A percentile compares a stretch with the other conserved stretches of the same genome.
Conservation (phyloP, 1,284 basidiomycete species). For the Agaricales sp. region DNA sequence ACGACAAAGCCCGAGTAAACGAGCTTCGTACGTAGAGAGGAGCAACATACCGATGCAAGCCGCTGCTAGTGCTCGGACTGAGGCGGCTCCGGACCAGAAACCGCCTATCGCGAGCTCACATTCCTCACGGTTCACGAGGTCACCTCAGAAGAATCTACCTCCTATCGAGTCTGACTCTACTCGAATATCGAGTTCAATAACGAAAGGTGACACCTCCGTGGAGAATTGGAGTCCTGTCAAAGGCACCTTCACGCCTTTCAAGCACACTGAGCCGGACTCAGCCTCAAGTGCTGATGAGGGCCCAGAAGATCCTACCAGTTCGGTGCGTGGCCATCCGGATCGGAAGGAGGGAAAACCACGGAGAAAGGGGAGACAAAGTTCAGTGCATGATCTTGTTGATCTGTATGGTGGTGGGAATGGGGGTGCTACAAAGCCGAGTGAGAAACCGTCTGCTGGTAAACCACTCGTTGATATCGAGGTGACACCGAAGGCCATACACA, state of each 20-base stretch:
- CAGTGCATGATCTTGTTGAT: slow-evolving; percentile 71
- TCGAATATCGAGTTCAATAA: neutral
- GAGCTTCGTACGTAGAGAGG: slow-evolving; percentile 52
- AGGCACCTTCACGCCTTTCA: slow-evolving; percentile 10
- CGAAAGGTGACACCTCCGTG: slow-evolving; percentile 9
- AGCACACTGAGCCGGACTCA: slow-evolving; percentile 22
- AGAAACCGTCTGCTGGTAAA: slow-evolving; percentile 17
- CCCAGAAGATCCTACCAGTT: slow-evolving; percentile 43
- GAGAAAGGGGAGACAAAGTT: slow-evolving; percentile 54
- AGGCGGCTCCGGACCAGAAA: slow-evolving; percentile 11
- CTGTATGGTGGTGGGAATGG: slow-evolving; percentile 48
- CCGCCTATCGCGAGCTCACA: neutral
- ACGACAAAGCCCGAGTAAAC: slow-evolving; percentile 60
- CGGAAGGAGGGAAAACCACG: slow-evolving; percentile 19
- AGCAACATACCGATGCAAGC: slow-evolving; percentile 38
- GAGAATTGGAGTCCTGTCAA: slow-evolving; percentile 9
- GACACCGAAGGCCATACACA: neutral
- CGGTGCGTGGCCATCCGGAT: slow-evolving; percentile 16
- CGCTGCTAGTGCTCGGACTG: slow-evolving; percentile 33
- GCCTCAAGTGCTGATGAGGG: slow-evolving; percentile 52
- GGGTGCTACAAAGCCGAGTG: slow-evolving; percentile 25
- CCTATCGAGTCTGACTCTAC: neutral
- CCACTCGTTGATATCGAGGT: slow-evolving; percentile 3
- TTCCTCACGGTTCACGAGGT: neutral
- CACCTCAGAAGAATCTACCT: slow-evolving; percentile 5